These are phyloP conservation scores for Luzula sylvatica DNA, from an alignment of 176 grass and related monocot species.

Conservation along the genomic window DNA sequence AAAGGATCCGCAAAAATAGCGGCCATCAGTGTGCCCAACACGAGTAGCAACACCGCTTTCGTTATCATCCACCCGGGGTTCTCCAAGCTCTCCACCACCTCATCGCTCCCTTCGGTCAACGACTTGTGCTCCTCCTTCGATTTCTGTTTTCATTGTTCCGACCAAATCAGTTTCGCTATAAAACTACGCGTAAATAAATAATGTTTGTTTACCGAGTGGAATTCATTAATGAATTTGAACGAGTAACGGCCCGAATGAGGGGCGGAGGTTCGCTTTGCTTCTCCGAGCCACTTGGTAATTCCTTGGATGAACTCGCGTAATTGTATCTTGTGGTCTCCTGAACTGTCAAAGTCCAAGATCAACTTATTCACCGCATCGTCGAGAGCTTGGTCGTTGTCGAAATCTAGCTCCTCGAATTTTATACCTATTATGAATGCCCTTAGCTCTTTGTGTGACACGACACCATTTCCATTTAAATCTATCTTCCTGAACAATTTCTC, in stretches of 20 bases:
- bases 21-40: slow-evolving; percentile 58
- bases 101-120: slow-evolving; percentile 42
- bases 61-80: slow-evolving; percentile 48
- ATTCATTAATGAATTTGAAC: slow-evolving; percentile 21
- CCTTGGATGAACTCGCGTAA: slow-evolving; percentile 24
- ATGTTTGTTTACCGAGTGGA: slow-evolving; percentile 18
- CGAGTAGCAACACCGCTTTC: slow-evolving; percentile 47
- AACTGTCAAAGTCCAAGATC: slow-evolving; percentile 37
- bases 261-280: slow-evolving; percentile 7
- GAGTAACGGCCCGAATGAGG: slow-evolving; percentile 13
- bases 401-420: slow-evolving; percentile 27
- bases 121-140: slow-evolving; percentile 40
- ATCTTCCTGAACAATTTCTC: slow-evolving; percentile 29
- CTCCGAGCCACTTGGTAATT: slow-evolving; percentile 26
- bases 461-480: slow-evolving; percentile 19
- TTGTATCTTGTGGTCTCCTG: slow-evolving; percentile 23
- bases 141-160: slow-evolving; percentile 36
- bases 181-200: background rate
- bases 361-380: slow-evolving; percentile 25
- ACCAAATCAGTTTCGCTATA: too few species aligned
- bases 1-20: slow-evolving; percentile 79
- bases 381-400: slow-evolving; percentile 13
- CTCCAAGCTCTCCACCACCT: slow-evolving; percentile 49
- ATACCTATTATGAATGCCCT: slow-evolving; percentile 40
- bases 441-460: slow-evolving; percentile 25